These are phyloP conservation scores for Rehmannia glutinosa DNA, from an alignment of 257 asterid genomes.

Conservation along the genomic window DNA sequence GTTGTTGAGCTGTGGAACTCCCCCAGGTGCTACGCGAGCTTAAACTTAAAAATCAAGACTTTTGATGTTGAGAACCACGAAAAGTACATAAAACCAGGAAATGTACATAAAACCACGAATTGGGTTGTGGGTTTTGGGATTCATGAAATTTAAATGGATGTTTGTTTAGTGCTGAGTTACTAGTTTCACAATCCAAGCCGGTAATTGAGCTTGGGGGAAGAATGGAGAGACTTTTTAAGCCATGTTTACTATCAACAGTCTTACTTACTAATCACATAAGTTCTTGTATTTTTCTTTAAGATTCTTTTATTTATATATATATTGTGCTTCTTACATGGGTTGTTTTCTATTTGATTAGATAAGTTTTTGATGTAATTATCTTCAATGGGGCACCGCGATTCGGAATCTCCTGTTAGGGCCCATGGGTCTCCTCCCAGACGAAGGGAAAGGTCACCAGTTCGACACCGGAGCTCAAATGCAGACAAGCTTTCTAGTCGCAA, in stretches of 20 bases:
- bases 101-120: not conserved
- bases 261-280: not conserved
- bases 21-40: not conserved
- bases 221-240: not conserved
- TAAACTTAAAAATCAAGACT: not conserved
- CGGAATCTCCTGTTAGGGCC: constrained; percentile 55
- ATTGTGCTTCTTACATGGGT: not conserved
- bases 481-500: constrained; percentile 30
- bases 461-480: constrained; percentile 43
- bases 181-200: not conserved
- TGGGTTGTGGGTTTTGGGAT: not conserved
- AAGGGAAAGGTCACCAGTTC: constrained; percentile 63
- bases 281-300: not conserved
- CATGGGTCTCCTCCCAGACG: constrained; percentile 52
- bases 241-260: not conserved
- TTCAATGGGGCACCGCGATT: constrained; percentile 56
- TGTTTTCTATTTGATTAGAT: not conserved
- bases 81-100: not conserved
- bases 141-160: not conserved
- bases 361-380: constrained; percentile 11
- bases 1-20: not conserved
- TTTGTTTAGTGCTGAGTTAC: not conserved
- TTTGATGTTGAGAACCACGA: not conserved
- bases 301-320: not conserved
- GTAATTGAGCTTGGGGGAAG: not conserved